Base-by-base conservation (phyloP, 169 alveolate species). In the Toxoplasma gondii region DNA sequence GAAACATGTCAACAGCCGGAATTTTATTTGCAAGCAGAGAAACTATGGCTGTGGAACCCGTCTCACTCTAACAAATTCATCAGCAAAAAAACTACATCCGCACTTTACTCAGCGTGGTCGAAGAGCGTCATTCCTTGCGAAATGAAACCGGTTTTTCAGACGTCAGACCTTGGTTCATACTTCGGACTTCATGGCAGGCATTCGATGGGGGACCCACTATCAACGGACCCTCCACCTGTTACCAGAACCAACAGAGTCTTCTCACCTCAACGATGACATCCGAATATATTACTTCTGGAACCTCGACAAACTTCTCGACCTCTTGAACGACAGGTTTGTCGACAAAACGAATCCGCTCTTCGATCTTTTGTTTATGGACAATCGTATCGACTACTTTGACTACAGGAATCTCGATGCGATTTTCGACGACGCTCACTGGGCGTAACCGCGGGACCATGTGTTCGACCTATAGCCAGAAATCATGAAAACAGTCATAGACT, bases 191-290 rank as follows among this genome's bases (percentile, higher is more conserved):
- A 7, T 7, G 12, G 58, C 4, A 49, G 58, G 22, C 58, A 12
- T 49, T 49, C 58, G 12, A 49, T 49, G 58, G 58, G 4, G 58
- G 58, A 4, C 58, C 58, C 12, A 49, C 4, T 7, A 49, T 7
- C 58, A 12, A 12, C 4, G 4, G 58, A 7, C 58, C 12, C 58
- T 7, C 58, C 58, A 49, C 58, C 58, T 49, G 58, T 49, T 49
- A 7, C 58, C 58, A 12, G 58, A 12, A 7, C 58, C 58, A 49
- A 49, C 22, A 49, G 58, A 4, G 58, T 49, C 12, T 45, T 78
- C 86, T 29, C 49, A 90, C 93, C 88, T 90, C 93, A 1, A 90
- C 93, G 41, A 90, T 90, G 44, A 90, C 74, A 86, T 90, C 93
- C 49, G 17, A 64, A 86, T 90, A 90, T 44, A 69, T n/a, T 27